These are phyloP conservation scores for Cardiospermum halicacabum DNA, from an alignment of 345 rosid genomes.

Conservation along the genomic window DNA sequence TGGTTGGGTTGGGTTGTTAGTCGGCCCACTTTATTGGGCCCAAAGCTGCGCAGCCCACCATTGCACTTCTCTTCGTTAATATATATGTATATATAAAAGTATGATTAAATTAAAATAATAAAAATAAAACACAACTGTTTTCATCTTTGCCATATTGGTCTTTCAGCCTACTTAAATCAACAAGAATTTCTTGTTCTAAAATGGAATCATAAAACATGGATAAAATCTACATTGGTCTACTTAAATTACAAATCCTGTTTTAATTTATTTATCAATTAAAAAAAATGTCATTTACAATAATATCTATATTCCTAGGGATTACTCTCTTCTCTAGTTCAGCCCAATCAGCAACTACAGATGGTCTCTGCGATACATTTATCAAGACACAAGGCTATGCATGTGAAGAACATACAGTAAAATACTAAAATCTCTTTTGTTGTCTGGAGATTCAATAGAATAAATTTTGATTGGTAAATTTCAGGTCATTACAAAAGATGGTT, in stretches of 20 bases:
- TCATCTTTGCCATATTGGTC: background rate
- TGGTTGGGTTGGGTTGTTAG: too few relatives aligned
- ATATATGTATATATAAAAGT: too few relatives aligned
- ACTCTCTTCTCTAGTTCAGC: conserved; percentile 25
- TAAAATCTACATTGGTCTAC: background rate
- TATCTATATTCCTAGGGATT: conserved; percentile 7
- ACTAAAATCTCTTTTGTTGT: background rate
- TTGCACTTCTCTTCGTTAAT: too few relatives aligned
- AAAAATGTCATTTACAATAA: conserved; percentile 12
- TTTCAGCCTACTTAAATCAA: background rate
- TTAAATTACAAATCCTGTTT: background rate
- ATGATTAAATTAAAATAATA: too few relatives aligned
- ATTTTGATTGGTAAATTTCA: conserved; percentile 20
- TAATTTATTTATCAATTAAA: too few relatives aligned
- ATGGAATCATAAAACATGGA: conserved; percentile 8
- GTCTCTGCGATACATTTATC: conserved; percentile 28
- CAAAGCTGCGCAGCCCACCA: too few relatives aligned
- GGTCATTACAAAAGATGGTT: conserved; percentile 60
- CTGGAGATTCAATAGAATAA: background rate
- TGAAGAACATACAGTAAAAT: conserved; percentile 30
- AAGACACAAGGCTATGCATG: conserved; percentile 31
- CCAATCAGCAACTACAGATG: conserved; percentile 3
- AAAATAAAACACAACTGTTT: too few relatives aligned
- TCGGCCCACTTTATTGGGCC: too few relatives aligned
- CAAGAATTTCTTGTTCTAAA: conserved; percentile 17